phyloP scores from a whole-genome alignment of 768 basidiomycete species.

The Pisolithus marmoratus region DNA sequence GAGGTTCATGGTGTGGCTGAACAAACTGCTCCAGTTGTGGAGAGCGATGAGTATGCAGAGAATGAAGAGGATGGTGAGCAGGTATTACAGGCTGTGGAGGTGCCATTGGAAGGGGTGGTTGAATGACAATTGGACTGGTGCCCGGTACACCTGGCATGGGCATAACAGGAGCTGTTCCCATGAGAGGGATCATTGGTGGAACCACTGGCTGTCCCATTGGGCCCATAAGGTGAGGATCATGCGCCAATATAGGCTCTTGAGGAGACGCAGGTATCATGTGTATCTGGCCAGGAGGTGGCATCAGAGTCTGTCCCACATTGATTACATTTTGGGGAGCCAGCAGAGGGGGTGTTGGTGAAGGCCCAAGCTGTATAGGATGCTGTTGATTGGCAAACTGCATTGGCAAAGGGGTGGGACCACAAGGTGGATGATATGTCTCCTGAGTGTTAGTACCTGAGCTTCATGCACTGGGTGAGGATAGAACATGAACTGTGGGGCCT shows the following conservation, averaged over 20 bases:
- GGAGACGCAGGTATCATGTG: neutral
- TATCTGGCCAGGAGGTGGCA: conserved; percentile 21
- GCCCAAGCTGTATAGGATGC: conserved; percentile 11
- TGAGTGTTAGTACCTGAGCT: conserved; percentile 22
- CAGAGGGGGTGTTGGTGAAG: conserved; percentile 1
- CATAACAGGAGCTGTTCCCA: neutral
- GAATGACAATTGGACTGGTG: conserved; percentile 12
- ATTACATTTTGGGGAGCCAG: conserved; percentile 10
- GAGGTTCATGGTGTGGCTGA: neutral
- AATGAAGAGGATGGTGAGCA: too few species aligned
- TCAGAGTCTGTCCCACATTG: neutral
- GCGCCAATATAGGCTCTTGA: neutral
- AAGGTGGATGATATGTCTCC: conserved; percentile 11
- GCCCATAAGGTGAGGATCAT: neutral
- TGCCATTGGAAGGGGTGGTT: conserved; percentile 8
- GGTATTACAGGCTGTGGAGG: neutral
- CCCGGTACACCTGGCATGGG: conserved; percentile 5
- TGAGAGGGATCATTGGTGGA: neutral
- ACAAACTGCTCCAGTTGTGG: conserved; percentile 5
- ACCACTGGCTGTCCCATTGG: neutral
- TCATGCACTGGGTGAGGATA: neutral
- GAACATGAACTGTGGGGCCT: neutral
- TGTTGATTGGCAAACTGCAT: neutral
- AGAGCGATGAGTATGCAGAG: conserved; percentile 16
- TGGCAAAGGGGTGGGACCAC: conserved; percentile 11